Evolutionary conservation across 2,329 filamentous ascomycete genomes (phyloP), one percentile per base, ranked within the genome.

Genomic region (Endocalyx cinctus): DNA sequence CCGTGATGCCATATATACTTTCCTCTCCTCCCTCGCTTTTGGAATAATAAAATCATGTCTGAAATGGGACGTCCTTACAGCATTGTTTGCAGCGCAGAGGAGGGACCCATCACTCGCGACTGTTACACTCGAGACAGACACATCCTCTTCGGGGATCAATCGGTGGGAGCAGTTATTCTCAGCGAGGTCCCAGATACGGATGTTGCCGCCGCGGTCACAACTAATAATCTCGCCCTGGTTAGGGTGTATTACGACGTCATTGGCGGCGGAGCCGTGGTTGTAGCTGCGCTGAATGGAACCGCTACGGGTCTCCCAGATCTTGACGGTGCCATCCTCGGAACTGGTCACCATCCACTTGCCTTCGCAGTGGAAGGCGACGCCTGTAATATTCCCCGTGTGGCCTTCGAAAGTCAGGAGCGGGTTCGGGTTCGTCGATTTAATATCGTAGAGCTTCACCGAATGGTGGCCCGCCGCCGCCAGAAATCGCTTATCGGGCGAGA

Each of bases 321-420:
- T 94, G 55, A 96, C 89, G 1, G 87, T 94, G 51, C 89, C 87
- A 56, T 98, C 92, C 62, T 98, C 92, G 29, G 87, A 94, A 60
- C 85, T 94, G 8, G 92, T 98, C 13, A 97, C 92, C 86, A 98
- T 96, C 92, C 92, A 98, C 66, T 98, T 98, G 10, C 90, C 89
- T 62, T 98, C 92, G 59, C 90, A 97, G 61, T 98, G 92, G 59
- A 98, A 98, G 10, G 89, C 89, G 29, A 98, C 86, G 27, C 92
- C 92, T 0, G 92, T 98, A 57, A 98, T 83, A 54, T 98, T 98
- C 47, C 82, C 87, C 10, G 87, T 92, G 64, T 98, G 92, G 26
- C 92, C 92, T 58, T 97, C 90, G 53, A 98, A 97, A 14, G 84
- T 89, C 53, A 97, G 78, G 16, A 97, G 74, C 1, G 92, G 84